These are phyloP conservation scores for Sanghuangporus weigelae DNA, from an alignment of 1,284 basidiomycete species.

Conservation along the genomic window DNA sequence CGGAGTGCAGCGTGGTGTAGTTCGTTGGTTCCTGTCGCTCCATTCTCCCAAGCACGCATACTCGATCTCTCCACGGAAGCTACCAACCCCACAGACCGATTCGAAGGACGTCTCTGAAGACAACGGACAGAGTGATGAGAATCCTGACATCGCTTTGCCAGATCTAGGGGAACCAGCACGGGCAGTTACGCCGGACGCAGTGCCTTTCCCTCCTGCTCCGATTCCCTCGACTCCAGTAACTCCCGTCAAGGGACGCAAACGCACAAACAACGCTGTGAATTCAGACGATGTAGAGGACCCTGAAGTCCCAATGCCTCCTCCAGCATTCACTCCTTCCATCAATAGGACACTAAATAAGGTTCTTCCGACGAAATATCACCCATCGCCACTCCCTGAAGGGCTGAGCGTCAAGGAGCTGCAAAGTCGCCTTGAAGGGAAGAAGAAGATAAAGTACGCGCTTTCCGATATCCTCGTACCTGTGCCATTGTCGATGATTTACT, in stretches of 20 bases:
- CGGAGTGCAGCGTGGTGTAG: conserved; percentile 74
- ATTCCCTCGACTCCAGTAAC: conserved; percentile 18
- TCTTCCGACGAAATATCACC: conserved; percentile 24
- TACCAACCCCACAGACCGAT: conserved; percentile 31
- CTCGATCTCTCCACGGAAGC: conserved; percentile 51
- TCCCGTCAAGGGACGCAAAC: conserved; percentile 17
- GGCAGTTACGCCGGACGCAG: conserved; percentile 18
- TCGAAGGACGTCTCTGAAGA: conserved; percentile 22
- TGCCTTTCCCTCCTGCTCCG: conserved; percentile 21
- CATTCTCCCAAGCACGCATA: conserved; percentile 50
- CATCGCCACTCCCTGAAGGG: conserved; percentile 52
- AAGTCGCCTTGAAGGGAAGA: conserved; percentile 68
- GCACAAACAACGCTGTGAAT: neutral
- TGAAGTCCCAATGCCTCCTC: conserved; percentile 39
- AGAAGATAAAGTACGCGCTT: conserved; percentile 69
- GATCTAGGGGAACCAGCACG: conserved; percentile 1
- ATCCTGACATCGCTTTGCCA: conserved; percentile 1
- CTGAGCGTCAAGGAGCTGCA: conserved; percentile 59
- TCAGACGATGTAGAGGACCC: conserved; percentile 18
- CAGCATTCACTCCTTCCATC: conserved; percentile 63
- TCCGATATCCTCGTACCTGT: neutral
- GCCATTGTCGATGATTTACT: neutral
- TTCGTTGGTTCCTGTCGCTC: conserved; percentile 69
- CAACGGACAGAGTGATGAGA: conserved; percentile 4
- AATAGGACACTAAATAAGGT: conserved; percentile 41